Conservation (phyloP, 257 asterid species). For the Cinchona pubescens region DNA sequence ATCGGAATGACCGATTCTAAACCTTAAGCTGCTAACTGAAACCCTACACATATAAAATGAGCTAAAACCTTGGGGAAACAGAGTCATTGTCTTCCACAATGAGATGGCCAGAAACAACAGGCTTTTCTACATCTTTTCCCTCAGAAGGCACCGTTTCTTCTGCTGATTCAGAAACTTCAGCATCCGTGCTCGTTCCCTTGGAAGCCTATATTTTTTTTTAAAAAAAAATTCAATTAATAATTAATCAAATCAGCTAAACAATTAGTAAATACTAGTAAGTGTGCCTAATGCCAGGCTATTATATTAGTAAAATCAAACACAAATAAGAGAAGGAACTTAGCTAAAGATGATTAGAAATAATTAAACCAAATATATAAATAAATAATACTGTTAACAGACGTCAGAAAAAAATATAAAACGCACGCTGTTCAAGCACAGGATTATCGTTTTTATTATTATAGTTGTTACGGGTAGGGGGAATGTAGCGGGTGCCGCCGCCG, state of each 20-base stretch:
- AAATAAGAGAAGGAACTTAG: not conserved
- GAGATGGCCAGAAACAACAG: constrained; percentile 40
- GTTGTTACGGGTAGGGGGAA: constrained; percentile 37
- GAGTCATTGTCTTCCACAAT: constrained; percentile 46
- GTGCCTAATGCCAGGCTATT: not conserved
- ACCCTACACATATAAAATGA: not conserved
- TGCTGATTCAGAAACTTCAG: constrained; percentile 50
- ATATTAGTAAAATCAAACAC: not conserved
- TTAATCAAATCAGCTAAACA: constrained; percentile 17
- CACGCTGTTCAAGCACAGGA: constrained; percentile 46
- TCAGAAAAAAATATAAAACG: constrained; percentile 25
- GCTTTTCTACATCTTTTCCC: constrained; percentile 47
- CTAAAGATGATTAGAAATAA: not conserved
- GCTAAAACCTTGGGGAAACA: constrained; percentile 57
- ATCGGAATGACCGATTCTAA: not conserved
- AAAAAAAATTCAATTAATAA: constrained; percentile 21
- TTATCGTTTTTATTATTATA: constrained; percentile 25
- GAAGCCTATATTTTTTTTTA: constrained; percentile 55
- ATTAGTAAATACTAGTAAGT: constrained; percentile 12
- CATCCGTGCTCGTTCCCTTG: constrained; percentile 42
- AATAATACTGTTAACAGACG: constrained; percentile 6
- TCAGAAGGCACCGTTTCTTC: constrained; percentile 39
- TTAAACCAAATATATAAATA: not conserved
- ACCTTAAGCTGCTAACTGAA: not conserved
- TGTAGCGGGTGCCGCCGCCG: constrained; percentile 30